Conservation (phyloP, 768 basidiomycete genomes). For the Suillus discolor region DNA sequence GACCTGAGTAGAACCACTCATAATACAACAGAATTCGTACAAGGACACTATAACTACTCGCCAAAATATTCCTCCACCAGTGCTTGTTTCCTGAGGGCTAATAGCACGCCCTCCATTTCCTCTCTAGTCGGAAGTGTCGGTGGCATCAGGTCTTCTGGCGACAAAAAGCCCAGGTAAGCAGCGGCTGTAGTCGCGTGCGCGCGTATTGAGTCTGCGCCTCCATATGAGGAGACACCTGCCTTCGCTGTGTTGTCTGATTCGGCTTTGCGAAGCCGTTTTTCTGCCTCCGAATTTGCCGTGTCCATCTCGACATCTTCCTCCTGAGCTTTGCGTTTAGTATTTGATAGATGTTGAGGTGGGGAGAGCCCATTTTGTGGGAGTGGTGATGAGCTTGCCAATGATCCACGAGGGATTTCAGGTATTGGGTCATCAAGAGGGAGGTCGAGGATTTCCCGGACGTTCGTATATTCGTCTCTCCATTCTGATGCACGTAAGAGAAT, state of each 20-base stretch:
- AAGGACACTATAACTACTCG: slow-evolving; percentile 21
- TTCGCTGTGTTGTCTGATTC: not conserved
- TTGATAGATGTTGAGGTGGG: not conserved
- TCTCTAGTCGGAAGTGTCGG: slow-evolving; percentile 75
- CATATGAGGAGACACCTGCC: not conserved
- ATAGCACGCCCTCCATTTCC: slow-evolving; percentile 78
- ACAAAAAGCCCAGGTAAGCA: slow-evolving; percentile 74
- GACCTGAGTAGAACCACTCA: too few relatives aligned
- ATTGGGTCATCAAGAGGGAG: slow-evolving; percentile 53
- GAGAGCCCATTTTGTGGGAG: slow-evolving; percentile 22
- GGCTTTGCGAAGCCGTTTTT: slow-evolving; percentile 2
- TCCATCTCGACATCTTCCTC: slow-evolving; percentile 4
- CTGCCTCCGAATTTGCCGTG: not conserved
- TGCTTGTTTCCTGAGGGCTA: slow-evolving; percentile 37
- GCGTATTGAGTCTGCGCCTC: slow-evolving; percentile 24
- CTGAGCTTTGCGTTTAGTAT: slow-evolving; percentile 4
- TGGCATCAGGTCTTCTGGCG: slow-evolving; percentile 68
- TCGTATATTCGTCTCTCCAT: slow-evolving; percentile 63
- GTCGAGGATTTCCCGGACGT: slow-evolving; percentile 54
- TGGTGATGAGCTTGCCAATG: slow-evolving; percentile 19
- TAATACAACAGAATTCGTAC: too few relatives aligned
- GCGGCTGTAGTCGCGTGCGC: slow-evolving; percentile 59
- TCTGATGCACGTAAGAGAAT: slow-evolving; percentile 40
- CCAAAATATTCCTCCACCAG: slow-evolving; percentile 80
- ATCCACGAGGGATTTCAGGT: slow-evolving; percentile 49